Conservation (phyloP, 768 basidiomycete genomes). For the Amanita brunnescens region DNA sequence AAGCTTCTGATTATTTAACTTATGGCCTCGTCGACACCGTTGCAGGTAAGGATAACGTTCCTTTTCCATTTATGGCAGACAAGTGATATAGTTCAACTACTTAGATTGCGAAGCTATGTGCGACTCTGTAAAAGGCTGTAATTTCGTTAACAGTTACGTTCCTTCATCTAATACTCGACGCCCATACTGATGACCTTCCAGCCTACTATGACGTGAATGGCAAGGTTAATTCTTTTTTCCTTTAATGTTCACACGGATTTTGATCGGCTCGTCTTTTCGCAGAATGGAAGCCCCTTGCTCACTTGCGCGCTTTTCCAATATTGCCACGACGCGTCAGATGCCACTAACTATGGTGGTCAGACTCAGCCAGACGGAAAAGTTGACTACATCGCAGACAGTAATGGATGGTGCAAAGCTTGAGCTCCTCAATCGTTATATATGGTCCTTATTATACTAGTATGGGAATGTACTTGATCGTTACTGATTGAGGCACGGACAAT, state of each 20-base stretch:
- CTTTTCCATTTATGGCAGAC: background rate
- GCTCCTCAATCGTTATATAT: background rate
- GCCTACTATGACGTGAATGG: constrained; percentile 40
- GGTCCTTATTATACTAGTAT: background rate
- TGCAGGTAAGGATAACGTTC: constrained; percentile 20
- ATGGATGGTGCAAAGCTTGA: constrained; percentile 31
- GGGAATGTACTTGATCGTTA: background rate
- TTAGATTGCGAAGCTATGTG: constrained; percentile 40
- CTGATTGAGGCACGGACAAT: too few species aligned
- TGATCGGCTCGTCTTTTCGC: background rate
- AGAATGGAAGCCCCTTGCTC: constrained; percentile 34
- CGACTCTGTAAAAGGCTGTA: constrained; percentile 29
- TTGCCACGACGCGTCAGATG: constrained; percentile 29
- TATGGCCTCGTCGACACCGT: constrained; percentile 37
- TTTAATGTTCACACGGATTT: background rate
- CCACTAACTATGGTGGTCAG: constrained; percentile 34
- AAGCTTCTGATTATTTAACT: constrained; percentile 33
- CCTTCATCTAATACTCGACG: background rate
- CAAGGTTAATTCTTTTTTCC: constrained; percentile 19
- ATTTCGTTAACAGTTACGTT: constrained; percentile 33
- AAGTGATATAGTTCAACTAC: background rate
- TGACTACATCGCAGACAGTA: constrained; percentile 32
- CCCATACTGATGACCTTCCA: constrained; percentile 10
- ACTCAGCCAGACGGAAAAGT: constrained; percentile 32
- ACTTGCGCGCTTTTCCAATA: constrained; percentile 33